phyloP scores from a whole-genome alignment of 2,329 filamentous ascomycete species.

The Dactylellina sp. region DNA sequence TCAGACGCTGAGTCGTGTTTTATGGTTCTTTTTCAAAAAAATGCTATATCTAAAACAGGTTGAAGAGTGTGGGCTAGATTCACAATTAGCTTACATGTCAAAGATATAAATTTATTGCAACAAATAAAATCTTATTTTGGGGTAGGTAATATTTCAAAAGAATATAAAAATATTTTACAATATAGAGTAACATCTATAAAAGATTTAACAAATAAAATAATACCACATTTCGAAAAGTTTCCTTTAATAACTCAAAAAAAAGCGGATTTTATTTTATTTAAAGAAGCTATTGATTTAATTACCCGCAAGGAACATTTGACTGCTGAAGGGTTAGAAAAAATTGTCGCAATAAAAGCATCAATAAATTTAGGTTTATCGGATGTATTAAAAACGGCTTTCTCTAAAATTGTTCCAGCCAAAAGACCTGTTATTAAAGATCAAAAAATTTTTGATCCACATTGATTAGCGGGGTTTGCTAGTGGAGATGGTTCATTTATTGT shows the following conservation, averaged over 20 bases:
- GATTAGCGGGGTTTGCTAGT: slow-evolving; percentile 58
- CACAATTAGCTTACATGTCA: slow-evolving; percentile 5
- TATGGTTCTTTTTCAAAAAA: neutral
- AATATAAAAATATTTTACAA: neutral
- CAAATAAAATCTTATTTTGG: slow-evolving; percentile 8
- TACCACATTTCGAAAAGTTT: slow-evolving; percentile 25
- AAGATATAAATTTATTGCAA: slow-evolving; percentile 16
- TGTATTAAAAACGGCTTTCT: slow-evolving; percentile 56
- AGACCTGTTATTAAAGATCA: slow-evolving; percentile 38
- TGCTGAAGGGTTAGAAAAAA: slow-evolving; percentile 51
- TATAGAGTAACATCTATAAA: slow-evolving; percentile 16
- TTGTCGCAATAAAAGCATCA: slow-evolving; percentile 57
- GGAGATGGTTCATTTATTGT: slow-evolving; percentile 57
- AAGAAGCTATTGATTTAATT: slow-evolving; percentile 24
- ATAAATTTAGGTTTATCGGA: slow-evolving; percentile 58
- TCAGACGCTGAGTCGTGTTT: slow-evolving; percentile 15
- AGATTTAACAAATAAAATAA: slow-evolving; percentile 17
- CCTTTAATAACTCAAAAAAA: slow-evolving; percentile 30
- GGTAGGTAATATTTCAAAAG: slow-evolving; percentile 7
- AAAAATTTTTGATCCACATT: slow-evolving; percentile 55
- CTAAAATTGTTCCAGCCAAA: slow-evolving; percentile 33
- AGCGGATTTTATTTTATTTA: slow-evolving; percentile 25
- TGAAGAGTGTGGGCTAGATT: slow-evolving; percentile 6
- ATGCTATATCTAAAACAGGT: slow-evolving; percentile 2
- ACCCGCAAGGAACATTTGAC: slow-evolving; percentile 24